Evolutionary conservation across 2,329 filamentous ascomycete genomes (phyloP).

Genomic region (Fusarium tjaetaba): DNA sequence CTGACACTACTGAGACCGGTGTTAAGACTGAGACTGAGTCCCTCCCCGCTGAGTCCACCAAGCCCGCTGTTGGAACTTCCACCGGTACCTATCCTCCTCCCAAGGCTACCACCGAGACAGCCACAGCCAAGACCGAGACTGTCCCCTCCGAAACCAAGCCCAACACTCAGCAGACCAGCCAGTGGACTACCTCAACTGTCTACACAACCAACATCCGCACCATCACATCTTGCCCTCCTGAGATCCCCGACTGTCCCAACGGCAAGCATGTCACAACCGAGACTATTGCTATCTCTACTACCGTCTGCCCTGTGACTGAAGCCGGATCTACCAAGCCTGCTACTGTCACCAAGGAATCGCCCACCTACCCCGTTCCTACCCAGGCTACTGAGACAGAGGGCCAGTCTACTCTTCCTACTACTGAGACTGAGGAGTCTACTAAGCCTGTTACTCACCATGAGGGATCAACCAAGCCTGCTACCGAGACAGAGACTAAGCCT

Average conservation of each 20-base stretch:
- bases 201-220: slow-evolving; percentile 39
- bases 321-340: slow-evolving; percentile 1
- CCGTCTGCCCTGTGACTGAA: slow-evolving; percentile 36
- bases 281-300: slow-evolving; percentile 39
- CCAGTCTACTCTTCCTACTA: not conserved
- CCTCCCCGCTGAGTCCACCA: not conserved
- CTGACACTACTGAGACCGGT: not conserved
- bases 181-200: slow-evolving; percentile 28
- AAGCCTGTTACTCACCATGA: slow-evolving; percentile 5
- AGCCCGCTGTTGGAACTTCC: not conserved
- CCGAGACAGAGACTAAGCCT: slow-evolving; percentile 10
- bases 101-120: not conserved
- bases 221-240: slow-evolving; percentile 31
- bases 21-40: not conserved
- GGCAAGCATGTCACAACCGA: slow-evolving; percentile 30
- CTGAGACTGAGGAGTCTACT: not conserved
- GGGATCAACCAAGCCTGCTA: slow-evolving; percentile 7
- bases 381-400: slow-evolving; percentile 10
- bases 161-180: slow-evolving; percentile 1
- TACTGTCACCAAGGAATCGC: not conserved
- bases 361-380: not conserved
- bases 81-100: slow-evolving; percentile 4
- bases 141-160: not conserved
- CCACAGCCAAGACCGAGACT: not conserved
- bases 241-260: slow-evolving; percentile 32